Base-by-base conservation (phyloP, 2,329 filamentous ascomycete species). In the Myriangium duriaei region DNA sequence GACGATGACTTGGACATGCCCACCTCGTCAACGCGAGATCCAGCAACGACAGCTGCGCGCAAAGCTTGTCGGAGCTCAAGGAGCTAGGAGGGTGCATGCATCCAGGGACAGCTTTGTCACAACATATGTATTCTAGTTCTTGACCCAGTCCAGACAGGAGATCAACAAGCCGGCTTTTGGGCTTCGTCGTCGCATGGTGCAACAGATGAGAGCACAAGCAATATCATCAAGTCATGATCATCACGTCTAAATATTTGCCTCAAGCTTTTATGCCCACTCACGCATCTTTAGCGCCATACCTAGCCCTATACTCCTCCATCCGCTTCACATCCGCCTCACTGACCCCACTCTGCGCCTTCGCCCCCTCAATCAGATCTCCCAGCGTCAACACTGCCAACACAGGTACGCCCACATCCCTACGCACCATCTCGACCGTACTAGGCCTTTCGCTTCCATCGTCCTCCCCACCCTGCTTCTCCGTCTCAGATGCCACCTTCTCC, bases 371-470 rank as follows among this genome's bases (percentile, higher is more conserved):
- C 49, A 96, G 76, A 59, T 96, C 85, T 52, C 86, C 75, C 47
- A 96, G 68, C 30, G 79, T 88, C 51, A 93, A 60, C 47, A 95
- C 91, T 12, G 84, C 71, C 48, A 87, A 68, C 42, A 94, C 84
- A 1, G 86, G 85, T 43, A 95, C 79, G 15, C 76, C 75, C 49
- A 82, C 85, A 64, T 92, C 81, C 60, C 79, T 81, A 59, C 77
- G 76, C 42, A 94, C 74, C 65, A 87, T 79, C 13, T 83, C 85
- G 59, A 95, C 84, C 11, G 87, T 85, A 56, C 85, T 94, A 19
- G 74, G 74, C 50, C 78, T 74, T 17, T 74, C 72, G 60, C 73
- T 74, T 32, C 70, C 72, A 50, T 84, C 80, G 45, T 84, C 81
- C 14, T 62, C 30, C 40, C 54, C 50, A 10, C 54, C 57, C 34